A percentile compares a stretch with the other conserved stretches of the same genome.
phyloP scores from a whole-genome alignment of 805 yeast species.

The Pichia sporocuriosa region DNA sequence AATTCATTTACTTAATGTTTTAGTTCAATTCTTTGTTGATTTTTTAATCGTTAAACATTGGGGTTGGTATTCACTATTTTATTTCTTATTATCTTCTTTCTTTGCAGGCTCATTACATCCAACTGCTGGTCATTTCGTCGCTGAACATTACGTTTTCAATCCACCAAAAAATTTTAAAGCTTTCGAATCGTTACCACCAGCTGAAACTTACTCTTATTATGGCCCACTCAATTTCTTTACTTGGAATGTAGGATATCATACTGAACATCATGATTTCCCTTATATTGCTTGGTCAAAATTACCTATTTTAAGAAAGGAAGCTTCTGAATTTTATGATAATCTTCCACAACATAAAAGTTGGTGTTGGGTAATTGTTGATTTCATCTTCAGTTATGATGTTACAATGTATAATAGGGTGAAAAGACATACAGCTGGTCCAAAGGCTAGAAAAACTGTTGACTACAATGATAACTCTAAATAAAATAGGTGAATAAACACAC shows the following conservation, averaged over 20 bases:
- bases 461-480: slow-evolving; percentile 29
- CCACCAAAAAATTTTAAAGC: slow-evolving; percentile 35
- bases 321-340: slow-evolving; percentile 75
- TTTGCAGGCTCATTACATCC: slow-evolving; percentile 92
- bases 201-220: slow-evolving; percentile 84
- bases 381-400: slow-evolving; percentile 61
- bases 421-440: slow-evolving; percentile 36
- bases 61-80: slow-evolving; percentile 59
- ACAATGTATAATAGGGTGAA: slow-evolving; percentile 77
- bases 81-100: slow-evolving; percentile 70
- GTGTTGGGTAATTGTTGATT: slow-evolving; percentile 69
- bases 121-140: slow-evolving; percentile 90
- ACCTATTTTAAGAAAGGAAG: slow-evolving; percentile 56
- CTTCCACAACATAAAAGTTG: slow-evolving; percentile 74
- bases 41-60: slow-evolving; percentile 47
- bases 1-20: slow-evolving; percentile 64
- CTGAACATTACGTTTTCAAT: slow-evolving; percentile 81
- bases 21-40: slow-evolving; percentile 56
- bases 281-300: slow-evolving; percentile 84
- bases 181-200: slow-evolving; percentile 43
- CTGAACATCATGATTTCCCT: slow-evolving; percentile 95
- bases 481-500: too few species aligned
- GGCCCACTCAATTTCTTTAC: slow-evolving; percentile 72
- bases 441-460: slow-evolving; percentile 30
- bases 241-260: slow-evolving; percentile 92